Percentiles rank a stretch among this genome's conserved stretches.
Conservation (phyloP, 2,329 filamentous ascomycete genomes). For the Huntiella abstrusa region DNA sequence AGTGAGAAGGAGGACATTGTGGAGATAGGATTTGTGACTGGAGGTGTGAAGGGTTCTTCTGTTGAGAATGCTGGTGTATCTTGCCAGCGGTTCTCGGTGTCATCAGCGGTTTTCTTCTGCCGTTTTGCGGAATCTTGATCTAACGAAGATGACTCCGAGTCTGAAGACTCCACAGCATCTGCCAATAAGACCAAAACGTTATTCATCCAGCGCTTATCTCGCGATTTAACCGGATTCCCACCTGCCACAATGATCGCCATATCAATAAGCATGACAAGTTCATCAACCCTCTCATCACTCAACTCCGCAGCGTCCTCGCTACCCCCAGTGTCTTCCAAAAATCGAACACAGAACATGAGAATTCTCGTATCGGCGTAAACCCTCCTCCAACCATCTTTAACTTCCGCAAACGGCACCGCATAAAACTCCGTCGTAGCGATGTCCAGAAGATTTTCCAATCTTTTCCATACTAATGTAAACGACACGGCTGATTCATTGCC, state of each 20-base stretch:
- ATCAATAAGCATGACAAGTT: conserved; percentile 50
- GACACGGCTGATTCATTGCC: no score
- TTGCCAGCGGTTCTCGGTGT: conserved; percentile 12
- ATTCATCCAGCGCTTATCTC: conserved; percentile 11
- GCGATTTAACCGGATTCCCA: conserved; percentile 15
- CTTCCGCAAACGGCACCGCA: conserved; percentile 7
- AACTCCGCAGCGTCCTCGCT: neutral
- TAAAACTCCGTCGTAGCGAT: conserved; percentile 9
- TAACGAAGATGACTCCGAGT: conserved; percentile 4
- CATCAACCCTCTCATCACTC: conserved; percentile 22
- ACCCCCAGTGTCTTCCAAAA: conserved; percentile 11
- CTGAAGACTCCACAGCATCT: neutral
- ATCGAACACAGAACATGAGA: conserved; percentile 32
- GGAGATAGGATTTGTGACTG: conserved; percentile 23
- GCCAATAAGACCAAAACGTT: conserved; percentile 9
- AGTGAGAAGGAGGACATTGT: conserved; percentile 30
- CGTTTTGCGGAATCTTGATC: neutral
- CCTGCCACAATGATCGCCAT: conserved; percentile 45
- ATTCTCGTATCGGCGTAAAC: conserved; percentile 55
- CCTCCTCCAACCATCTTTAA: conserved; percentile 49
- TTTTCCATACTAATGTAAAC: neutral
- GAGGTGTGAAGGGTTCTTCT: conserved; percentile 21
- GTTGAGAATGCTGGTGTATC: conserved; percentile 6
- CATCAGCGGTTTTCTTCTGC: neutral
- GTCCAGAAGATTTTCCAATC: conserved; percentile 8